Percentiles rank a stretch among this genome's conserved stretches.
Conservation (phyloP, 345 rosid genomes). For the Syzygium jambos region DNA sequence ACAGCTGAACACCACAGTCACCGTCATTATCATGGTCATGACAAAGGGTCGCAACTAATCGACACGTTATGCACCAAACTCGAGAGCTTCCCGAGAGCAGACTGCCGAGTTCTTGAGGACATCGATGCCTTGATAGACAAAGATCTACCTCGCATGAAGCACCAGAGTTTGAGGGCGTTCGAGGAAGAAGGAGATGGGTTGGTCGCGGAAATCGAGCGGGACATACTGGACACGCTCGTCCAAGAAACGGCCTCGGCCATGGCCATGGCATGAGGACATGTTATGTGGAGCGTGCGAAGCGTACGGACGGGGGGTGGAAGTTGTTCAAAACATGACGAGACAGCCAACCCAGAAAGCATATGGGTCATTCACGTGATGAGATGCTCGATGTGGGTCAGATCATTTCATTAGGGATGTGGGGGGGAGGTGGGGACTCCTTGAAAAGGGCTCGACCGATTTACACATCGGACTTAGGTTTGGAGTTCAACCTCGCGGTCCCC, state of each 20-base stretch:
- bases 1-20: neutral
- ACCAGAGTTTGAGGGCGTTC: neutral
- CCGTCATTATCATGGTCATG: neutral
- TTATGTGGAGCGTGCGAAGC: neutral
- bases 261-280: neutral
- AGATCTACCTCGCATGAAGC: neutral
- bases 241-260: neutral
- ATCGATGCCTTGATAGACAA: slow-evolving; percentile 5
- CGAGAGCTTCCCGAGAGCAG: slow-evolving; percentile 3
- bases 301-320: neutral
- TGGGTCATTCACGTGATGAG: slow-evolving; percentile 3
- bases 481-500: neutral
- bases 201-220: slow-evolving; percentile 5
- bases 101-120: slow-evolving; percentile 10
- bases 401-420: neutral
- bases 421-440: neutral
- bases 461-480: neutral
- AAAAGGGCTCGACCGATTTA: neutral
- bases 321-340: neutral
- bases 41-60: neutral
- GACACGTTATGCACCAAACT: neutral
- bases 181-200: slow-evolving; percentile 5
- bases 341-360: neutral
- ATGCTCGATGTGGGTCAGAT: neutral
- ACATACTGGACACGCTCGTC: slow-evolving; percentile 9